phyloP scores from a whole-genome alignment of 441 rosid species.

The Pelargonium cotyledonis region DNA sequence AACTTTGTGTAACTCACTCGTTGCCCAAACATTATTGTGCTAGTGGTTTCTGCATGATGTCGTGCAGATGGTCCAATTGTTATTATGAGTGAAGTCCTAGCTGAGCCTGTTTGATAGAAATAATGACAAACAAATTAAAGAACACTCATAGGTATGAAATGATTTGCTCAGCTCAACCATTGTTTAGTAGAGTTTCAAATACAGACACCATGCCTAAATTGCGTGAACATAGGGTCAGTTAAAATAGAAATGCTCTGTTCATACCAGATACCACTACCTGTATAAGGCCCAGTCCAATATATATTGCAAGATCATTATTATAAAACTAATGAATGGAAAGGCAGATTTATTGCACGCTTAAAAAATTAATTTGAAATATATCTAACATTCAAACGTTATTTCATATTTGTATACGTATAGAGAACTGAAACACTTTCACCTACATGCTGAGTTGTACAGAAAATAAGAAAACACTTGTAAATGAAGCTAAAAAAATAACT shows the following conservation, averaged over 20 bases:
- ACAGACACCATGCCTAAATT: neutral
- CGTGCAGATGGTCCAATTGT: slow-evolving; percentile 99
- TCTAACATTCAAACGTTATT: too few species aligned
- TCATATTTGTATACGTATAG: too few species aligned
- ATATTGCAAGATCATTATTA: too few species aligned
- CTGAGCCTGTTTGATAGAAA: slow-evolving; percentile 63
- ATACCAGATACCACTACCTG: neutral
- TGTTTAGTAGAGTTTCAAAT: neutral
- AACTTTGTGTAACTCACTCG: slow-evolving; percentile 47
- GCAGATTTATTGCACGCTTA: too few species aligned
- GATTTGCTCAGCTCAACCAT: too few species aligned
- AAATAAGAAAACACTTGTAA: too few species aligned
- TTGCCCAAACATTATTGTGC: slow-evolving; percentile 98
- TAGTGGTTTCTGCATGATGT: slow-evolving; percentile 95
- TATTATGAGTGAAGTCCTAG: slow-evolving; percentile 89
- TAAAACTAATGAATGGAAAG: too few species aligned
- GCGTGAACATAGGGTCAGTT: neutral
- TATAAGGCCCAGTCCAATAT: too few species aligned
- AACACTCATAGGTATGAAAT: neutral
- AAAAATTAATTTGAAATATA: too few species aligned
- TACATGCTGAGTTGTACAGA: too few species aligned
- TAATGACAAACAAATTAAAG: slow-evolving; percentile 21
- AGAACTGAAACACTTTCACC: too few species aligned
- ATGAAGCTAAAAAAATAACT: too few species aligned
- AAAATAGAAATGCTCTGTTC: neutral